Evolutionary conservation across 495 filamentous ascomycete species (phyloP), one percentile per base, ranked within the genome.

Genomic region (Talaromyces adpressus): DNA sequence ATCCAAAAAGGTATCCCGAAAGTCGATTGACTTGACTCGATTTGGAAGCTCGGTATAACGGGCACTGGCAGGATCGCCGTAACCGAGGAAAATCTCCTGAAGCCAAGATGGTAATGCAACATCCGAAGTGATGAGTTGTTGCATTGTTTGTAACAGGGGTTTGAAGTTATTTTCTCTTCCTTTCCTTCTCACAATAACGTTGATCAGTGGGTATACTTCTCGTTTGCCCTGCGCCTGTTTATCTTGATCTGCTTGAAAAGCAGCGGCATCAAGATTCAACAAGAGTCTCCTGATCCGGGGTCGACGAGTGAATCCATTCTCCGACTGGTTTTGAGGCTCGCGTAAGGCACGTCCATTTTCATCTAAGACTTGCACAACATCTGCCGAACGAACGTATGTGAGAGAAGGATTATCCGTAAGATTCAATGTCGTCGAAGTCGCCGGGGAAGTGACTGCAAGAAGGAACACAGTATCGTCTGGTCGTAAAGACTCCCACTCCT

Each of bases 151-250:
- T 18, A 99, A 79, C 20, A 98, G 87, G 9, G 92, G 87, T 69
- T 91, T 97, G 84, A 97, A 99, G 72, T 98, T 99, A 72, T 99
- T 99, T 71, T 98, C 95, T 53, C 92, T 82, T 18, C 90, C 88
- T 72, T 86, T 90, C 61, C 94, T 85, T 36, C 93, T 89, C 30
- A 96, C 82, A 57, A 99, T 73, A 4, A 97, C 79, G 69, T 99
- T 98, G 65, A 99, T 88, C 27, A 81, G 78, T 39, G 94, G 88
- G 69, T 97, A 97, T 51, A 95, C 77, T 64, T 95, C 87, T 16
- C 83, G 80, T 69, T 89, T 89, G 32, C 89, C 89, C 61, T 79
- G 80, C 5, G 80, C 70, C 41, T 79, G 78, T 27, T 78, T 77
- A 57, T 91, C 87, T 62, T 84, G 84, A 77, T 99, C 94, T 25